Evolutionary conservation across 202 grass and related monocot genomes (phyloP), one percentile per base, ranked within the genome.

Genomic region (Panicum hallii): DNA sequence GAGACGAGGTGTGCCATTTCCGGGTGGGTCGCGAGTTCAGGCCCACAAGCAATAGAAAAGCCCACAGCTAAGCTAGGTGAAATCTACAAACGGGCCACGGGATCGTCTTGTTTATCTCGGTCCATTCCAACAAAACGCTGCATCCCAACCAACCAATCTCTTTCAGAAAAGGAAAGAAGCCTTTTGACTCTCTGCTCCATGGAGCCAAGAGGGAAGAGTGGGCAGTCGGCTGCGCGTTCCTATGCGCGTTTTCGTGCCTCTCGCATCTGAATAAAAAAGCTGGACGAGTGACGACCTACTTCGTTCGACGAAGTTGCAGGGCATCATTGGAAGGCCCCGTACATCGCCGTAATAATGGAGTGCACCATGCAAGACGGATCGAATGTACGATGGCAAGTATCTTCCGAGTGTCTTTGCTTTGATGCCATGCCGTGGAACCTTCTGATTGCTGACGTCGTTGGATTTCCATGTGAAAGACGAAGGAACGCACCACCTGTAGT

Each of bases 161-260:
- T 63, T 9, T 30, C 14, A 50, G 30, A 41, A 44, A 47, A 47
- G 10, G 2, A 38, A 43, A 7, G 7, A 15, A 64, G 5, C 5
- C 4, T 12, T 30, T 23, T 62, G 63, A 81, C 19, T 34, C 68
- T 56, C 2, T 40, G 61, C 41, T 41, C n/a, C 69, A 17, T 4
- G 1, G 42, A 52, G 20, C 70, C 15, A 40, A 55, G 74, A 67
- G 36, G 48, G 16, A 10, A 14, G 36, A 67, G 41, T 60, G 42
- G 50, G 43, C 57, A 75, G 48, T 42, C 42, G 70, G 78, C 30
- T 6, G 85, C 78, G 30, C 81, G 77, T 87, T 81, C 60, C 48
- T 36, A 7, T 58, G 50, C 41, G 12, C 36, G 48, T 68, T 79
- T 46, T 6, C 9, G 63, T 22, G 16, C 13, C 23, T 36, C 34